Conservation (phyloP, 2,329 filamentous ascomycete genomes). For the Alternaria sp. region DNA sequence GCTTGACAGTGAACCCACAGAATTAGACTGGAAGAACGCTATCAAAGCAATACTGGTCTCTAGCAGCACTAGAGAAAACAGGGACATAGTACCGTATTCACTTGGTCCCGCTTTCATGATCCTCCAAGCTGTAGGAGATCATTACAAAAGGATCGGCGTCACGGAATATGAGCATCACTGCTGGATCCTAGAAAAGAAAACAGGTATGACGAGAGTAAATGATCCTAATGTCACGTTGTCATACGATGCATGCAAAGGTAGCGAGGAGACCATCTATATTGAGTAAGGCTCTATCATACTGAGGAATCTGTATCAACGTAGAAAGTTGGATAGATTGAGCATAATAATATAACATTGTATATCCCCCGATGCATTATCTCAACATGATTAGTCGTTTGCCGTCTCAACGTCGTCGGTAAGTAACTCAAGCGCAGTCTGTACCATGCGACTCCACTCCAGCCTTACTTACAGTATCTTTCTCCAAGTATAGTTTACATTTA, state of each 20-base stretch:
- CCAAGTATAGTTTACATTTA: not conserved
- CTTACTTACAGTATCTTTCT: not conserved
- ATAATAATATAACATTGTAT: no score
- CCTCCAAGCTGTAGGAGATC: not conserved
- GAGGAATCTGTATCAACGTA: no score
- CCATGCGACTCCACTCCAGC: not conserved
- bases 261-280: not conserved
- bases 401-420: no score
- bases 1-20: not conserved
- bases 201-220: no score
- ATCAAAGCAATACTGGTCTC: not conserved
- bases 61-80: no score
- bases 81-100: no score
- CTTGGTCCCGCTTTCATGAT: not conserved
- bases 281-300: accelerated
- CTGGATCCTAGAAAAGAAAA: no score
- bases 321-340: accelerated
- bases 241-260: accelerated
- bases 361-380: accelerated
- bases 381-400: no score
- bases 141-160: not conserved
- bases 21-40: accelerated
- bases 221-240: no score
- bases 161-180: accelerated
- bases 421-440: no score